Conservation (phyloP, 1,139 yeast genomes). For the Zygoascus sp. region DNA sequence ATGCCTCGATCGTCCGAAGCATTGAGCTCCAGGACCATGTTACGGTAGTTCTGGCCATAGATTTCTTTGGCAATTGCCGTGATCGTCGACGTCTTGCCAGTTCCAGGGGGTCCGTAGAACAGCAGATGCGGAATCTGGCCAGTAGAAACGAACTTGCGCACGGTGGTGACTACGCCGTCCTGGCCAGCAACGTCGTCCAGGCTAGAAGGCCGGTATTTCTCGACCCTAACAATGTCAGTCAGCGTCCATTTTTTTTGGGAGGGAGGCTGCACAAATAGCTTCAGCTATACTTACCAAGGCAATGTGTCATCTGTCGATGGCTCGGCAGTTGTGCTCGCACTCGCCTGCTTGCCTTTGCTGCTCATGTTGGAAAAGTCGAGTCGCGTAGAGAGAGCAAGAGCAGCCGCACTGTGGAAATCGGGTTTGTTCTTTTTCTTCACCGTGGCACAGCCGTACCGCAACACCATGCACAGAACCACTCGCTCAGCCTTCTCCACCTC, state of each 20-base stretch:
- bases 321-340: neutral
- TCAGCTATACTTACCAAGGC: slow-evolving; percentile 5
- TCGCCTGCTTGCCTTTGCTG: neutral
- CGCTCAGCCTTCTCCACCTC: too few relatives aligned
- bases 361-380: neutral
- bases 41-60: slow-evolving; percentile 78
- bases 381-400: neutral
- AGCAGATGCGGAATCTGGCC: slow-evolving; percentile 84
- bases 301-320: slow-evolving; percentile 2
- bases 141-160: slow-evolving; percentile 75
- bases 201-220: slow-evolving; percentile 84
- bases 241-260: too few relatives aligned
- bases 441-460: too few relatives aligned
- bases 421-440: too few relatives aligned
- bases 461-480: too few relatives aligned
- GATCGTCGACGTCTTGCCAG: slow-evolving; percentile 94
- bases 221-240: slow-evolving; percentile 54
- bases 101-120: slow-evolving; percentile 97
- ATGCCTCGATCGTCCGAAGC: slow-evolving; percentile 87
- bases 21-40: slow-evolving; percentile 87
- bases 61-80: slow-evolving; percentile 85
- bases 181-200: slow-evolving; percentile 91
- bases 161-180: slow-evolving; percentile 74
- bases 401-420: neutral
- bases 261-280: neutral